Evolutionary conservation across 2,329 filamentous ascomycete species (phyloP).

Genomic region (Talaromyces piceae): DNA sequence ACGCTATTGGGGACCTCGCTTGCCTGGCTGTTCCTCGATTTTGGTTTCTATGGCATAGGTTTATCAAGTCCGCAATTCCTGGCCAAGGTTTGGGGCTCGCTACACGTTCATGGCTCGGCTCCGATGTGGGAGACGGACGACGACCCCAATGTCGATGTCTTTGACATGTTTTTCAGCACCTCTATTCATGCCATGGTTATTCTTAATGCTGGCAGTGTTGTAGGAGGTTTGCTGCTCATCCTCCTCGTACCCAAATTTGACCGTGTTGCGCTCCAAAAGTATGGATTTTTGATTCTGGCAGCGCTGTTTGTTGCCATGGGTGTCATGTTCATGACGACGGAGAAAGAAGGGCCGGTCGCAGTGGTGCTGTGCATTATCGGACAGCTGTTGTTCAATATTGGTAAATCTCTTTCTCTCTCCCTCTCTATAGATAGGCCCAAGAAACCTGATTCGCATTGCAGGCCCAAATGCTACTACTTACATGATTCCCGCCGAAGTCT

Average conservation of each 20-base stretch:
- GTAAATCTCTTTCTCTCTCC: conserved; percentile 18
- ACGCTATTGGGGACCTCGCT: conserved; percentile 40
- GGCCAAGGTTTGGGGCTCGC: conserved; percentile 33
- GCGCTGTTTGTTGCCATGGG: conserved; percentile 38
- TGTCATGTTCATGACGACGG: conserved; percentile 34
- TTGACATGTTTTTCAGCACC: conserved; percentile 32
- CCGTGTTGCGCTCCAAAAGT: conserved; percentile 38
- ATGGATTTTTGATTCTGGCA: conserved; percentile 36
- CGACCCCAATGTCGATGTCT: conserved; percentile 35
- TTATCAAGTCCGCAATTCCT: conserved; percentile 38
- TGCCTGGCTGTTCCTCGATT: conserved; percentile 50
- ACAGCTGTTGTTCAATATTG: conserved; percentile 44
- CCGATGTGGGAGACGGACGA: conserved; percentile 32
- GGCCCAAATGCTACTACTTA: conserved; percentile 36
- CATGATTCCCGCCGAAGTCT: conserved; percentile 50
- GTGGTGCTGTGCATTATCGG: conserved; percentile 39
- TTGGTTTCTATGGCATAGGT: conserved; percentile 52
- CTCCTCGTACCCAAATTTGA: conserved; percentile 33
- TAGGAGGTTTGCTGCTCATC: conserved; percentile 37
- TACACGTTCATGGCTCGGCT: conserved; percentile 21
- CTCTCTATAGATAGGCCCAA: conserved; percentile 8
- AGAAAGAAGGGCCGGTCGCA: conserved; percentile 27
- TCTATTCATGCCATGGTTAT: conserved; percentile 34
- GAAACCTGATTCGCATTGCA: conserved; percentile 10
- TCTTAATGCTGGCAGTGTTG: conserved; percentile 35